Percentiles rank a stretch among this genome's conserved stretches.
Evolutionary conservation across 306 rosid genomes (phyloP).

Genomic region (Abrus precatorius): DNA sequence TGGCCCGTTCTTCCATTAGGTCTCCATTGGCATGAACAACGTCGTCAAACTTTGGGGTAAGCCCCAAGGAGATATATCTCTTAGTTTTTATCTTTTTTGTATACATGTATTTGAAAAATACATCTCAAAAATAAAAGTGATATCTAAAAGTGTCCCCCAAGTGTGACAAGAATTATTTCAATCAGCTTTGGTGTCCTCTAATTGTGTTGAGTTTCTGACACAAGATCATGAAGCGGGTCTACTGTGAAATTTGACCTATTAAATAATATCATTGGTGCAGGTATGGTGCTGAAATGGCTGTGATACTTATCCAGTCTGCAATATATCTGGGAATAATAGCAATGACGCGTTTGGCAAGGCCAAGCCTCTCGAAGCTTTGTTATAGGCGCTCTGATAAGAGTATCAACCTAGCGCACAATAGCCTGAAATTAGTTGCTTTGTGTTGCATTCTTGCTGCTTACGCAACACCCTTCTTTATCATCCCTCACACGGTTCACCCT

Average conservation of each 20-base stretch:
- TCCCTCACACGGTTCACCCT: constrained; percentile 82
- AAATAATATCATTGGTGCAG: constrained; percentile 42
- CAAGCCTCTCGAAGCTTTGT: constrained; percentile 69
- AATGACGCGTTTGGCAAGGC: constrained; percentile 70
- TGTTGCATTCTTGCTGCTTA: constrained; percentile 78
- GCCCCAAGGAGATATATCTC: neutral
- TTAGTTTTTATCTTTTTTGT: too few relatives aligned
- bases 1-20: constrained; percentile 91
- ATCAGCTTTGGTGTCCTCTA: neutral
- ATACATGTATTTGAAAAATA: too few relatives aligned
- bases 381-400: constrained; percentile 70
- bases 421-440: constrained; percentile 59
- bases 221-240: neutral
- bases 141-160: too few relatives aligned
- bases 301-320: constrained; percentile 58
- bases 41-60: constrained; percentile 76
- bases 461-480: constrained; percentile 59
- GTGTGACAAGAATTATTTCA: neutral
- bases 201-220: neutral
- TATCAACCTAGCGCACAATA: constrained; percentile 51
- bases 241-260: neutral
- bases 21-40: constrained; percentile 76
- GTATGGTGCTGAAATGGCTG: constrained; percentile 71
- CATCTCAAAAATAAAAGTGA: too few relatives aligned
- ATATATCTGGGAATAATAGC: constrained; percentile 64